A percentile compares a stretch with the other conserved stretches of the same genome.
phyloP scores from a whole-genome alignment of 768 basidiomycete genomes.

The Auricularia cornea region DNA sequence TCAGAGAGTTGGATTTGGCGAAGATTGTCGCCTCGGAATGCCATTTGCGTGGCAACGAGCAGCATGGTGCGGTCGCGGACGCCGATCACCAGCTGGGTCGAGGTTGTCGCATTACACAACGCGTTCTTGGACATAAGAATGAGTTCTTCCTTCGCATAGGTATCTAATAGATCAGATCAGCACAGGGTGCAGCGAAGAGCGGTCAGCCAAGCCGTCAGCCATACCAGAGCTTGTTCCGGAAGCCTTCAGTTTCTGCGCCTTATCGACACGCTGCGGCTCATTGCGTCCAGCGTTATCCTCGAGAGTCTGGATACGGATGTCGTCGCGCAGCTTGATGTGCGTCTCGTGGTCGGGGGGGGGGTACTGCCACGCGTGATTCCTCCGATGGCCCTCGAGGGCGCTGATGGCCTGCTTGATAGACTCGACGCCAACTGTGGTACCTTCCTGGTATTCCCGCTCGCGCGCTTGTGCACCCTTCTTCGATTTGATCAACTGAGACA shows the following conservation, averaged over 20 bases:
- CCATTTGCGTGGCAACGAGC: background rate
- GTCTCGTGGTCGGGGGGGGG: background rate
- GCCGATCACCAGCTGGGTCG: background rate
- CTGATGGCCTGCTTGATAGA: slow-evolving; percentile 22
- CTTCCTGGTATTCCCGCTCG: slow-evolving; percentile 10
- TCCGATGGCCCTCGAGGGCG: slow-evolving; percentile 20
- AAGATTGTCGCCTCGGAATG: background rate
- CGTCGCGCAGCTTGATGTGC: background rate
- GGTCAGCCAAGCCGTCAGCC: no score
- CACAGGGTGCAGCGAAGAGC: no score
- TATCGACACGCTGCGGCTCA: background rate
- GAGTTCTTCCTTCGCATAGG: slow-evolving; percentile 19
- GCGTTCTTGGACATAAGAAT: slow-evolving; percentile 8
- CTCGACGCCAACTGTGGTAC: slow-evolving; percentile 20
- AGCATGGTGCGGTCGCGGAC: background rate
- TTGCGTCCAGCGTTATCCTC: slow-evolving; percentile 3
- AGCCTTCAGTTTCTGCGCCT: slow-evolving; percentile 2
- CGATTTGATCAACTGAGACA: no score
- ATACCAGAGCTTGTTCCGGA: background rate
- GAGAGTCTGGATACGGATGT: slow-evolving; percentile 1
- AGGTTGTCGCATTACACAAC: background rate
- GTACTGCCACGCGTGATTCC: slow-evolving; percentile 5
- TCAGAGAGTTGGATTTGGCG: background rate
- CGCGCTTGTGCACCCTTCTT: no score
- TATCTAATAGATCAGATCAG: slow-evolving; percentile 12